A percentile compares a stretch with the other conserved stretches of the same genome.
Evolutionary conservation across 78 protist genomes (phyloP).

Genomic region (Goniomonas avonlea): DNA sequence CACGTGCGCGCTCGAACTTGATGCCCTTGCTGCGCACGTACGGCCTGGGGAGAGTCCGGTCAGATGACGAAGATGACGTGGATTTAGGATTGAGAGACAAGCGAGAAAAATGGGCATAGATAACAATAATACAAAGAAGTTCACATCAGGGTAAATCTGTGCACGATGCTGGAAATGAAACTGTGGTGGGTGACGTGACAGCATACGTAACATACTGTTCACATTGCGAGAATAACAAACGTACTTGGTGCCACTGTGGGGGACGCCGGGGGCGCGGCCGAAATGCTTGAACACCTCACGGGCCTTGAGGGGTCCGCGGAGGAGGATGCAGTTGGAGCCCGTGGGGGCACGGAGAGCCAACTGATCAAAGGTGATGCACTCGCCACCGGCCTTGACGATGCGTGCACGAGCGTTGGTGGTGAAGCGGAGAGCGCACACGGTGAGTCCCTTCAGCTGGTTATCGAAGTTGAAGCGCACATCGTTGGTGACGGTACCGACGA

Average conservation of each 20-base stretch:
- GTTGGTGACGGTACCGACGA: slow-evolving; percentile 95
- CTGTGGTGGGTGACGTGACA: no score
- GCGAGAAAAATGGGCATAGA: background rate
- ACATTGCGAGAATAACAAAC: background rate
- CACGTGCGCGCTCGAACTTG: slow-evolving; percentile 66
- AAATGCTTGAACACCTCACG: slow-evolving; percentile 91
- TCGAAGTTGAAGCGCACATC: slow-evolving; percentile 86
- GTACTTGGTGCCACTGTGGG: slow-evolving; percentile 53
- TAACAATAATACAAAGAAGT: background rate
- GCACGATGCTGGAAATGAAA: no score
- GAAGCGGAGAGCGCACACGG: slow-evolving; percentile 90
- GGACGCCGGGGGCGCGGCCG: slow-evolving; percentile 91
- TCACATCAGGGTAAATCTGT: no score
- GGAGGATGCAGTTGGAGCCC: slow-evolving; percentile 88
- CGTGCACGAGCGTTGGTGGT: slow-evolving; percentile 92
- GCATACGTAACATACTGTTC: no score
- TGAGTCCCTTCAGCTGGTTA: slow-evolving; percentile 61
- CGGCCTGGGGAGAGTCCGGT: slow-evolving; percentile 23
- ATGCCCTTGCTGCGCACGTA: slow-evolving; percentile 60
- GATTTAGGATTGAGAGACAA: background rate
- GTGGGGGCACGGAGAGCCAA: slow-evolving; percentile 89
- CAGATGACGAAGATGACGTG: background rate
- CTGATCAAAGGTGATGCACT: slow-evolving; percentile 95
- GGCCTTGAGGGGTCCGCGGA: slow-evolving; percentile 83
- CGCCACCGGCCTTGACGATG: slow-evolving; percentile 94